Evolutionary conservation across 2,329 filamentous ascomycete species (phyloP).

Genomic region (Pseudocercospora pini-densiflorae): DNA sequence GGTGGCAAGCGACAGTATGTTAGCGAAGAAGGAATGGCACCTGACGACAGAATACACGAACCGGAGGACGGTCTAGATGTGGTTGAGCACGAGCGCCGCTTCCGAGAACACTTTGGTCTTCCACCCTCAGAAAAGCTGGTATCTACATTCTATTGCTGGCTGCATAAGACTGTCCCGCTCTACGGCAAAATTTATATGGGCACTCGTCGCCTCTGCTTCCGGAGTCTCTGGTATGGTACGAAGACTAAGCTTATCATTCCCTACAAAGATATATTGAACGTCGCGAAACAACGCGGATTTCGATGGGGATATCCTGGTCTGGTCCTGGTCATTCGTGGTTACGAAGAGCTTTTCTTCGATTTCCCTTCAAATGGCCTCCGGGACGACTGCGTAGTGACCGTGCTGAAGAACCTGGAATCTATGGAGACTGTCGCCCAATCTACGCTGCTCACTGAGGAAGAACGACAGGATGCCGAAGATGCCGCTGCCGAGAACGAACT

Average conservation of each 20-base stretch:
- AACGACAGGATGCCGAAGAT: slow-evolving; percentile 71
- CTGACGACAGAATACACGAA: slow-evolving; percentile 66
- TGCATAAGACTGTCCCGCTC: slow-evolving; percentile 86
- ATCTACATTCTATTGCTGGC: slow-evolving; percentile 88
- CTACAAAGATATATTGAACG: slow-evolving; percentile 88
- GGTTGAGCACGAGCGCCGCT: slow-evolving; percentile 66
- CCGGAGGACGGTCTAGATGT: slow-evolving; percentile 61
- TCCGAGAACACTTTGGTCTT: slow-evolving; percentile 89
- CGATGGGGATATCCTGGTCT: slow-evolving; percentile 88
- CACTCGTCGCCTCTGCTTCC: slow-evolving; percentile 85
- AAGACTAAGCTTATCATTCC: slow-evolving; percentile 91
- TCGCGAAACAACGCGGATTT: slow-evolving; percentile 93
- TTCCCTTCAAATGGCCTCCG: slow-evolving; percentile 77
- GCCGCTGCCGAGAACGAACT: slow-evolving; percentile 81
- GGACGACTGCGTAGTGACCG: slow-evolving; percentile 85
- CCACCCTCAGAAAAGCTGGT: slow-evolving; percentile 80
- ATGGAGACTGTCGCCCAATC: slow-evolving; percentile 73
- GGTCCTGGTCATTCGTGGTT: slow-evolving; percentile 88
- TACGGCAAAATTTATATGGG: slow-evolving; percentile 98
- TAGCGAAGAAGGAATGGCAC: slow-evolving; percentile 66
- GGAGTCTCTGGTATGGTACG: slow-evolving; percentile 85
- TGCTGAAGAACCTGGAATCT: slow-evolving; percentile 77
- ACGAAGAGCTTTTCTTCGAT: slow-evolving; percentile 97
- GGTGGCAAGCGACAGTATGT: slow-evolving; percentile 89
- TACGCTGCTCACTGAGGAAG: slow-evolving; percentile 67